Percentiles rank a stretch among this genome's conserved stretches.
These are phyloP conservation scores for Xylaria castorea DNA, from an alignment of 495 filamentous ascomycete genomes.

Conservation along the genomic window DNA sequence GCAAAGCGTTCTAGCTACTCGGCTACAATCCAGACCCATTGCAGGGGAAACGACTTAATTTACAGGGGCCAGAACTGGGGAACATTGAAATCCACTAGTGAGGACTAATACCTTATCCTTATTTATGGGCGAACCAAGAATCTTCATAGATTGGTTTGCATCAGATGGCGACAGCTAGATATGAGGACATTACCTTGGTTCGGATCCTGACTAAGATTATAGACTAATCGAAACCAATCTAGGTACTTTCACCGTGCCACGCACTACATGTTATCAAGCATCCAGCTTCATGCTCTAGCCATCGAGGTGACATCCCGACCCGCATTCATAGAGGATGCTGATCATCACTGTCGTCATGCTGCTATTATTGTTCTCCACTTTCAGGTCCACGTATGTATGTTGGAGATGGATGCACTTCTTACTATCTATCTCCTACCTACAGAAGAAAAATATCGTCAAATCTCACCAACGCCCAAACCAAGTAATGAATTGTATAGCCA, in stretches of 20 bases:
- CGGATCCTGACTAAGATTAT: conserved; percentile 8
- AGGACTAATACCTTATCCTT: no score
- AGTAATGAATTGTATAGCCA: background rate
- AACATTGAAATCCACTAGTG: no score
- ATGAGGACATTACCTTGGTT: background rate
- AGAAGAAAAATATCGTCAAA: background rate
- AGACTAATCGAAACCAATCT: background rate
- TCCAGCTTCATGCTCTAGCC: conserved; percentile 1
- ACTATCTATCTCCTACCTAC: background rate
- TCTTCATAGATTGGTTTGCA: background rate
- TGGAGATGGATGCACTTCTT: conserved; percentile 10
- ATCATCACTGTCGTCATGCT: conserved; percentile 3
- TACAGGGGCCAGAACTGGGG: no score
- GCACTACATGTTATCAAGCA: background rate
- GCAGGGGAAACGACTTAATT: no score
- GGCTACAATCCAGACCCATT: no score
- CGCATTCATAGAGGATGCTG: background rate
- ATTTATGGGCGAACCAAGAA: conserved; percentile 5
- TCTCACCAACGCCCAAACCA: background rate
- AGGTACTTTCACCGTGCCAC: background rate
- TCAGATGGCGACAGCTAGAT: background rate
- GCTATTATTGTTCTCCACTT: conserved; percentile 8
- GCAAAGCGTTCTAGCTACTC: background rate
- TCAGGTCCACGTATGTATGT: background rate
- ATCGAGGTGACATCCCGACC: conserved; percentile 12